Percentiles rank a stretch among this genome's conserved stretches.
These are phyloP conservation scores for Petunia axillaris DNA, from an alignment of 257 asterid genomes.

Conservation along the genomic window DNA sequence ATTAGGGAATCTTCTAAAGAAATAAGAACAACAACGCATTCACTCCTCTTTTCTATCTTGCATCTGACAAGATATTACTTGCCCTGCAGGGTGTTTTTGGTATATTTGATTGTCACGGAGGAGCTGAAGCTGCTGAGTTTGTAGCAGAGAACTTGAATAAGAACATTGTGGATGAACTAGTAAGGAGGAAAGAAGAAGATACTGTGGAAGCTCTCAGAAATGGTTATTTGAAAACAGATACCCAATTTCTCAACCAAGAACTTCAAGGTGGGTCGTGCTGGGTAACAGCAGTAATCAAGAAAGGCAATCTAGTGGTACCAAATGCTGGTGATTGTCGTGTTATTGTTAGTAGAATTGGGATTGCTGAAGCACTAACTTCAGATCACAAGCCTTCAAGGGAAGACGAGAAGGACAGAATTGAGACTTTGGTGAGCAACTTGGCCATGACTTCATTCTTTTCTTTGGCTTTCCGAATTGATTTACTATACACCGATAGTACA, in stretches of 20 bases:
- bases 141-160: constrained; percentile 59
- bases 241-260: constrained; percentile 59
- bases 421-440: constrained; percentile 55
- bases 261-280: constrained; percentile 76
- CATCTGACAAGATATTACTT: background rate
- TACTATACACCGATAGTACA: background rate
- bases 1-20: too few species aligned
- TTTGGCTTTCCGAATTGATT: background rate
- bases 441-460: background rate
- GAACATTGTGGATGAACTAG: constrained; percentile 55
- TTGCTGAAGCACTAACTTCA: constrained; percentile 75
- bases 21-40: too few species aligned
- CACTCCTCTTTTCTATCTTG: background rate
- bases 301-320: constrained; percentile 64
- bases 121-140: constrained; percentile 73
- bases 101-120: constrained; percentile 85
- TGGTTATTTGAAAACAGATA: constrained; percentile 74
- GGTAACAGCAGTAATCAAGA: constrained; percentile 67
- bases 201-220: constrained; percentile 49
- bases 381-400: constrained; percentile 82
- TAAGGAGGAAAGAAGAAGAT: constrained; percentile 35
- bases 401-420: constrained; percentile 71
- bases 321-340: constrained; percentile 95
- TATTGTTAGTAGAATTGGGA: constrained; percentile 66
- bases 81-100: constrained; percentile 65